These are phyloP conservation scores for Phytophthora pinifolia DNA, from an alignment of 352 stramenopile species.

Conservation along the genomic window DNA sequence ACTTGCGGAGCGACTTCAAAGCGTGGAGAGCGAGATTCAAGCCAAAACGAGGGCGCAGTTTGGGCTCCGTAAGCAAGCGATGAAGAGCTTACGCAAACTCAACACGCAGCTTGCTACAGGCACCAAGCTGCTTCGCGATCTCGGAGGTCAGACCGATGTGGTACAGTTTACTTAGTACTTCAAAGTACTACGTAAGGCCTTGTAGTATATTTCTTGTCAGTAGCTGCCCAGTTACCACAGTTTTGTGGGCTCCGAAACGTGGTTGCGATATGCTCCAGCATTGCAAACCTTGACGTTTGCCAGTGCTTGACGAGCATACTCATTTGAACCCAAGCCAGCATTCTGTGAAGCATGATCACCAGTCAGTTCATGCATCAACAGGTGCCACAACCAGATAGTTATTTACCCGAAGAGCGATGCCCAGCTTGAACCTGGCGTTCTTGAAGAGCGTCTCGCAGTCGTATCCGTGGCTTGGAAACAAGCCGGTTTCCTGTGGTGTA, in stretches of 20 bases:
- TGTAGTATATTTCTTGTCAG: neutral
- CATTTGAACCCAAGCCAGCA: conserved; percentile 61
- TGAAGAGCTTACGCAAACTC: conserved; percentile 49
- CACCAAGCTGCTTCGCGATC: conserved; percentile 37
- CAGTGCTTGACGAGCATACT: conserved; percentile 68
- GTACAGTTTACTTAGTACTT: conserved; percentile 3
- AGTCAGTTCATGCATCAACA: neutral
- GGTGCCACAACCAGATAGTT: neutral
- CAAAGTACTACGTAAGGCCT: conserved; percentile 8
- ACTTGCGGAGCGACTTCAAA: conserved; percentile 43
- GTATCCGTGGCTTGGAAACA: conserved; percentile 77
- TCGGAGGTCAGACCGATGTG: conserved; percentile 7
- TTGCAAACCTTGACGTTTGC: conserved; percentile 72
- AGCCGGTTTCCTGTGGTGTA: conserved; percentile 48
- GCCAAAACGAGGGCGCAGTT: conserved; percentile 48
- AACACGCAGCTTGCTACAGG: conserved; percentile 44
- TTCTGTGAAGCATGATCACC: conserved; percentile 30
- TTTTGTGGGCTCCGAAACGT: conserved; percentile 53
- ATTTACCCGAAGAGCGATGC: conserved; percentile 61
- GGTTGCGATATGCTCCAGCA: conserved; percentile 64
- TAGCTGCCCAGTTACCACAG: conserved; percentile 49
- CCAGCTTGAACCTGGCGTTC: conserved; percentile 81
- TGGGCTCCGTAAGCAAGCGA: conserved; percentile 44
- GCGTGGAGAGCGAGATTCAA: conserved; percentile 42
- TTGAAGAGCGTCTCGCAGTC: conserved; percentile 79